Evolutionary conservation across 2,329 filamentous ascomycete species (phyloP), one percentile per base, ranked within the genome.

Genomic region (Scedosporium aurantiacum): DNA sequence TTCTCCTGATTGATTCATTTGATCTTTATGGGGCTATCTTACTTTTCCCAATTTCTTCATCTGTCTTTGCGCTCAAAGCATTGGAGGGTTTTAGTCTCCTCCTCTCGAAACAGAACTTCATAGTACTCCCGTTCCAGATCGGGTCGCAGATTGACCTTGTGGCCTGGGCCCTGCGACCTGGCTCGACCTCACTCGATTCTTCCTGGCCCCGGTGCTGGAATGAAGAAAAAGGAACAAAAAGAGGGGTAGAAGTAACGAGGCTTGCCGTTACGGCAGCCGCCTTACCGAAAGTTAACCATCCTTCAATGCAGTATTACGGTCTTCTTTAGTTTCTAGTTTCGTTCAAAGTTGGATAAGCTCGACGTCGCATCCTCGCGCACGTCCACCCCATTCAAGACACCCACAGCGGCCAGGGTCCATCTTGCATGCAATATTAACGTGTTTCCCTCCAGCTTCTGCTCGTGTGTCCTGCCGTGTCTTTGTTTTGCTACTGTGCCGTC

Each of bases 391-490:
- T 16, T 21, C 18, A 27, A 27, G 47, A 8, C 45, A 55, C 28
- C 25, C 58, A 47, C 52, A 23, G 58, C 47, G 55, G 14, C 5
- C 58, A 60, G 58, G 47, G 58, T 55, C 58, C 41, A 23, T 52
- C 27, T 12, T 52, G 27, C 58, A 32, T 40, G 21, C 23, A 25
- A 55, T n/a, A n/a, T n/a, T n/a, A 55, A 21, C 14, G 14, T 55
- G n/a, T 55, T 55, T 16, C 23, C 18, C 43, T 47, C 18, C 16
- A 10, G 6, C 8, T 47, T 47, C 32, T 12, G 8, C 32, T 47
- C 43, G 7, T 12, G 8, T 45, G 14, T 47, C 8, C 7, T 21
- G 18, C 18, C 14, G 43, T 47, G 18, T 47, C 8, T 10, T 47
- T 47, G n/a, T 21, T 18, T 47, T 37, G 32, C 14, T 37, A 10